Evolutionary conservation across 176 grass and related monocot species (phyloP).

Genomic region (Panicum miliaceum): DNA sequence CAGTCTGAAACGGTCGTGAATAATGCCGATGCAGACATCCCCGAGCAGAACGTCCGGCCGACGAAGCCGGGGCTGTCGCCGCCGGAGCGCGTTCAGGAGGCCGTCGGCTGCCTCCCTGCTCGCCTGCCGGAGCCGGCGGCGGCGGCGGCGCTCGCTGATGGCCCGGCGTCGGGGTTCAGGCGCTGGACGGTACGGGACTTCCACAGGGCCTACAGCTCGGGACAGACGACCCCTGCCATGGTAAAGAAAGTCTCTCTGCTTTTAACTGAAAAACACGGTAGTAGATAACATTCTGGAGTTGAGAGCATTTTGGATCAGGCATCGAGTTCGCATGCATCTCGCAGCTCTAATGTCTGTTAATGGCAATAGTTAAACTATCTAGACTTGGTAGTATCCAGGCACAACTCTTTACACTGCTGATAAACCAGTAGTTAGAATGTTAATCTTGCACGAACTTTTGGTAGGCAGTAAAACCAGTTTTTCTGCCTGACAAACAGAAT

Average conservation of each 20-base stretch:
- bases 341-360: no score
- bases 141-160: background rate
- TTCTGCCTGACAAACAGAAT: background rate
- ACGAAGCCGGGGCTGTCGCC: conserved; percentile 53
- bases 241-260: conserved; percentile 27
- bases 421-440: background rate
- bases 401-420: no score
- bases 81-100: conserved; percentile 54
- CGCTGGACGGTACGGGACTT: conserved; percentile 77
- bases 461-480: background rate
- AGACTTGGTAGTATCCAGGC: no score
- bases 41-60: conserved; percentile 62
- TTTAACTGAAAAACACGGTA: background rate
- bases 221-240: conserved; percentile 63
- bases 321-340: no score
- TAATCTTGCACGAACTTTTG: background rate
- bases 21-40: conserved; percentile 41
- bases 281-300: background rate
- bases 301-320: no score
- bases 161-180: conserved; percentile 20
- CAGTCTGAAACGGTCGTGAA: background rate
- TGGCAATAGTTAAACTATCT: no score
- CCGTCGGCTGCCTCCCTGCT: conserved; percentile 57
- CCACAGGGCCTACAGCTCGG: conserved; percentile 59
- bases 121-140: conserved; percentile 13